Percentiles rank a stretch among this genome's conserved stretches.
Evolutionary conservation across 106 monocot species (phyloP).

Genomic region (Platanthera zijinensis): DNA sequence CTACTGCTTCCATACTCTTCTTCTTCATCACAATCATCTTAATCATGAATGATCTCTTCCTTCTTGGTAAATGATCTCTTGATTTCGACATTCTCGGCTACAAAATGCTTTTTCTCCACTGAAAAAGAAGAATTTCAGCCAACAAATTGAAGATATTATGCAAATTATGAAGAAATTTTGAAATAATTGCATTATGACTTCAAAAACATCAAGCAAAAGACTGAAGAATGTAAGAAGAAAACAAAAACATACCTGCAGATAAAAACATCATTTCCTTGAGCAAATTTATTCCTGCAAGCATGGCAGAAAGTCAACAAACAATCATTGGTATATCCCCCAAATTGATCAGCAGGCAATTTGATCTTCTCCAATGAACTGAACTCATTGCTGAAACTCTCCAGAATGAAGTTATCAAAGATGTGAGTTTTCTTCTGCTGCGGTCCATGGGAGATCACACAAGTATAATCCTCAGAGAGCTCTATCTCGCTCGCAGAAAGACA

Average conservation of each 20-base stretch:
- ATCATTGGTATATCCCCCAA: neutral
- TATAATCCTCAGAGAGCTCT: constrained; percentile 72
- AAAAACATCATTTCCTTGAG: constrained; percentile 41
- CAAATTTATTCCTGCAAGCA: constrained; percentile 52
- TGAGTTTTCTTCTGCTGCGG: constrained; percentile 53
- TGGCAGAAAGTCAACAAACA: constrained; percentile 48
- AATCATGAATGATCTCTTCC: neutral
- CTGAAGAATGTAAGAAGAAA: neutral
- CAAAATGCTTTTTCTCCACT: constrained; percentile 21
- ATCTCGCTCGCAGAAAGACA: constrained; percentile 23
- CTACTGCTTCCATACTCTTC: neutral
- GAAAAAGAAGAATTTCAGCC: neutral
- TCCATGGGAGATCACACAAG: constrained; percentile 57
- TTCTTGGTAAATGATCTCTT: constrained; percentile 10
- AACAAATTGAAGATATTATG: neutral
- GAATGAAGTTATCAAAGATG: constrained; percentile 50
- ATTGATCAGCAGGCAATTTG: neutral
- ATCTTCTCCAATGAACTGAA: neutral
- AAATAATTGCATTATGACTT: neutral
- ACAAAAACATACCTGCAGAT: constrained; percentile 46
- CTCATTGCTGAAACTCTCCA: constrained; percentile 31
- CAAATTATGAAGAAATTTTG: neutral
- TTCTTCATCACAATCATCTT: neutral
- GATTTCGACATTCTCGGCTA: constrained; percentile 15
- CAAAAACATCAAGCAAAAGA: neutral